These are phyloP conservation scores for Xylaria cubensis DNA, from an alignment of 495 filamentous ascomycete species.

Conservation along the genomic window DNA sequence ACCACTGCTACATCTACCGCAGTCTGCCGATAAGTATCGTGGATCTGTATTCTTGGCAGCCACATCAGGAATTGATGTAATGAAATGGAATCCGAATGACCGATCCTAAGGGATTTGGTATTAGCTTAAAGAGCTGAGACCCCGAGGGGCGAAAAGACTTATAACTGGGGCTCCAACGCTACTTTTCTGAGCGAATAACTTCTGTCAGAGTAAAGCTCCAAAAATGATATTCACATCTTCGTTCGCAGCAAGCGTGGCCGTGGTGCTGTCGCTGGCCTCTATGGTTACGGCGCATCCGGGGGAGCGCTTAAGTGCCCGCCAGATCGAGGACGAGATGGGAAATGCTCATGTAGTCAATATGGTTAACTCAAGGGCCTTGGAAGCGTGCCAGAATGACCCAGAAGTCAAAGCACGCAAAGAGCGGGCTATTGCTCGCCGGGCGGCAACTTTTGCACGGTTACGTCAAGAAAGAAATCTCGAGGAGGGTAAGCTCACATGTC, in stretches of 20 bases:
- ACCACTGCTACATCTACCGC: conserved; percentile 22
- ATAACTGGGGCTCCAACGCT: not conserved
- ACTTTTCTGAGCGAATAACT: not conserved
- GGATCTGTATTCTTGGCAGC: conserved; percentile 23
- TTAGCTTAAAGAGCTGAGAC: conserved; percentile 15
- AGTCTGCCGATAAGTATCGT: conserved; percentile 26
- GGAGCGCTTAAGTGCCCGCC: conserved; percentile 34
- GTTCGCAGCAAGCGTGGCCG: conserved; percentile 32
- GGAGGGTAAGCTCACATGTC: conserved; percentile 31
- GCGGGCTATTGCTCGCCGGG: conserved; percentile 40
- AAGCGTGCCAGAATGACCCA: conserved; percentile 37
- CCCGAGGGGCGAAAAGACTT: not conserved
- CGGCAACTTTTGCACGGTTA: conserved; percentile 37
- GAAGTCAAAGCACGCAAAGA: conserved; percentile 39
- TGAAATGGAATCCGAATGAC: not conserved
- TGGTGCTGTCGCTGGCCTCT: conserved; percentile 31
- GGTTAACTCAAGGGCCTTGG: conserved; percentile 39
- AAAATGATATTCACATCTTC: conserved; percentile 38
- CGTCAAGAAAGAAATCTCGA: conserved; percentile 33
- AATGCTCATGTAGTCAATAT: conserved; percentile 37
- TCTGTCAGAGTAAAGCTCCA: not conserved
- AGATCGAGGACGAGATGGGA: conserved; percentile 35
- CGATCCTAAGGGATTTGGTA: not conserved
- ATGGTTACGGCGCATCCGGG: conserved; percentile 37
- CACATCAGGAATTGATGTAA: conserved; percentile 19